Evolutionary conservation across 2,329 filamentous ascomycete genomes (phyloP).

Genomic region (Trichoderma guizhouense): DNA sequence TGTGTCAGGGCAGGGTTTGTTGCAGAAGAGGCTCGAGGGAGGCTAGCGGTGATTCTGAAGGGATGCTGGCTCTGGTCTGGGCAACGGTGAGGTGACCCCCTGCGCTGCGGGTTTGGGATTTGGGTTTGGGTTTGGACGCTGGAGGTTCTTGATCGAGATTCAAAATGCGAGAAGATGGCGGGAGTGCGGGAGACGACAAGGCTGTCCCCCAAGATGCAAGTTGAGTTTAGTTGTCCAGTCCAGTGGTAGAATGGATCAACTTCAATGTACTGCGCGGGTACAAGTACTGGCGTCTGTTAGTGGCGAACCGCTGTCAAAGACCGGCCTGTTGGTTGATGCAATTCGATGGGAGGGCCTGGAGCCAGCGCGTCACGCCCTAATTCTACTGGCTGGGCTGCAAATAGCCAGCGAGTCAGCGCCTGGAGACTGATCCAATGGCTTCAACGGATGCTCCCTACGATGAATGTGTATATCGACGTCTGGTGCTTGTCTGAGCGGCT

Average conservation of each 20-base stretch:
- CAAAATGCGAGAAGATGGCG: background rate
- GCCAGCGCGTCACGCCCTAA: constrained; percentile 36
- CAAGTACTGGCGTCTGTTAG: constrained; percentile 3
- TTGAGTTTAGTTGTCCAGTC: background rate
- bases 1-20: constrained; percentile 14
- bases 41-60: constrained; percentile 14
- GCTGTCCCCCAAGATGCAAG: background rate
- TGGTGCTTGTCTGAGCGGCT: background rate
- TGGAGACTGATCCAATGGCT: constrained; percentile 7
- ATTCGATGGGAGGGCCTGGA: constrained; percentile 24
- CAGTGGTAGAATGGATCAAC: background rate
- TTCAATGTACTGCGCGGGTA: background rate
- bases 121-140: background rate
- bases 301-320: constrained; percentile 7
- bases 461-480: background rate
- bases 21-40: constrained; percentile 11
- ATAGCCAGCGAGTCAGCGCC: constrained; percentile 31
- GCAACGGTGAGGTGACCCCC: background rate
- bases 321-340: background rate
- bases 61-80: background rate
- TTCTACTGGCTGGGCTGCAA: constrained; percentile 31
- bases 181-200: constrained; percentile 14
- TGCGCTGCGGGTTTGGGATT: background rate
- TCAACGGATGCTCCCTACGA: background rate
- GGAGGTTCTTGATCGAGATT: constrained; percentile 3